A percentile compares a stretch with the other conserved stretches of the same genome.
These are phyloP conservation scores for Pseudopyrenochaeta lycopersici DNA, from an alignment of 2,329 filamentous ascomycete species.

Conservation along the genomic window DNA sequence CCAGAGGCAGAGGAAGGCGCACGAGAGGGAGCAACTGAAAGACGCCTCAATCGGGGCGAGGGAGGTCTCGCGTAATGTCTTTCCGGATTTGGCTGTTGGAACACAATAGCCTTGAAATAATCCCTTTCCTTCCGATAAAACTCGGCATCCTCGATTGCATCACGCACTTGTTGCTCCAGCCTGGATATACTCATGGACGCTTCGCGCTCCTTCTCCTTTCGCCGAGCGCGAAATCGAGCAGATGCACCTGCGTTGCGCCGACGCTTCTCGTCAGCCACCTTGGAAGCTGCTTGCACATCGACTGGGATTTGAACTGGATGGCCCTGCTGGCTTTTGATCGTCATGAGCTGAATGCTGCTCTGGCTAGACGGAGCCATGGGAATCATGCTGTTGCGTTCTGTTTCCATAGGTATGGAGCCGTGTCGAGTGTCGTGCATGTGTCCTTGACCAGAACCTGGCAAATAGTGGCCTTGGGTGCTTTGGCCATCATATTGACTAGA, in stretches of 20 bases:
- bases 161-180: conserved; percentile 72
- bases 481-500: conserved; percentile 50
- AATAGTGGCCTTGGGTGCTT: conserved; percentile 31
- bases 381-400: conserved; percentile 50
- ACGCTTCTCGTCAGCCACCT: conserved; percentile 84
- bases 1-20: conserved; percentile 39
- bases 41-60: conserved; percentile 52
- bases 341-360: conserved; percentile 63
- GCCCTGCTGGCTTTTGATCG: conserved; percentile 60
- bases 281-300: conserved; percentile 82
- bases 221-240: conserved; percentile 79
- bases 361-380: conserved; percentile 57
- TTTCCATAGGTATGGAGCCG: conserved; percentile 42
- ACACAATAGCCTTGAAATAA: conserved; percentile 66
- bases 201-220: conserved; percentile 83
- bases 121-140: conserved; percentile 79
- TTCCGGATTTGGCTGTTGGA: conserved; percentile 64
- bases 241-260: conserved; percentile 87
- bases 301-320: conserved; percentile 70
- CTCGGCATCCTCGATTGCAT: conserved; percentile 74
- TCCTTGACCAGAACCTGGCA: conserved; percentile 14
- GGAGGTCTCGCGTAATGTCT: conserved; percentile 55
- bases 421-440: conserved; percentile 42
- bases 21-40: conserved; percentile 39
- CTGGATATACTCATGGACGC: conserved; percentile 73